Conservation (phyloP, 805 yeast species). For the Yarrowia sp. region DNA sequence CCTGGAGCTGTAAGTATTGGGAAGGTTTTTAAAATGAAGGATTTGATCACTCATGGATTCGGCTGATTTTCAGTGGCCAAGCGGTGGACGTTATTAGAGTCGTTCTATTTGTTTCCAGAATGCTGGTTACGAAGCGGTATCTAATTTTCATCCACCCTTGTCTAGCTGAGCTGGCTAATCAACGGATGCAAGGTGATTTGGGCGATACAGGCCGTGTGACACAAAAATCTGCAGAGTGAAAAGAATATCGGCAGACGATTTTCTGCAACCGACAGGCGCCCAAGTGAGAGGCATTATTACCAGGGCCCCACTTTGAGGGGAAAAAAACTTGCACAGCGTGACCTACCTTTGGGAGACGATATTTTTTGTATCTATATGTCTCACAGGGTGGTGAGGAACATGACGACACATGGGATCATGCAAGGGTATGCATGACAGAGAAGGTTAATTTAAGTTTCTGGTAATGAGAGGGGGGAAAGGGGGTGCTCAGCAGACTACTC, state of each 20-base stretch:
- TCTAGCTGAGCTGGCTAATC: background rate
- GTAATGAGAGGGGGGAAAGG: conserved; percentile 16
- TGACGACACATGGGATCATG: conserved; percentile 25
- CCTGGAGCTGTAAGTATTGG: conserved; percentile 37
- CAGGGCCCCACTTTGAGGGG: background rate
- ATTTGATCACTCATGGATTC: background rate
- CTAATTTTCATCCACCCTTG: background rate
- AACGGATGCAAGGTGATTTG: background rate
- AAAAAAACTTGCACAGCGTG: conserved; percentile 30
- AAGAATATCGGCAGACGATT: background rate
- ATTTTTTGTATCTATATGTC: conserved; percentile 1
- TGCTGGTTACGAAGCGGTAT: background rate
- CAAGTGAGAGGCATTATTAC: no score
- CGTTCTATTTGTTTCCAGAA: background rate
- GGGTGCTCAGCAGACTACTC: conserved; percentile 32
- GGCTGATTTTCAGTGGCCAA: background rate
- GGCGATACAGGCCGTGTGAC: background rate
- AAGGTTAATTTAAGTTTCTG: conserved; percentile 14
- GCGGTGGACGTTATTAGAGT: background rate
- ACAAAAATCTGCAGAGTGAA: conserved; percentile 6
- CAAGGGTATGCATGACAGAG: conserved; percentile 15
- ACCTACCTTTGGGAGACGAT: conserved; percentile 23
- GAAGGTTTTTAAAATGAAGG: background rate
- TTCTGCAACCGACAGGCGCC: no score
- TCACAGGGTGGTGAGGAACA: conserved; percentile 32